These are phyloP conservation scores for Colletotrichum limetticola DNA, from an alignment of 2,329 filamentous ascomycete species.

Conservation along the genomic window DNA sequence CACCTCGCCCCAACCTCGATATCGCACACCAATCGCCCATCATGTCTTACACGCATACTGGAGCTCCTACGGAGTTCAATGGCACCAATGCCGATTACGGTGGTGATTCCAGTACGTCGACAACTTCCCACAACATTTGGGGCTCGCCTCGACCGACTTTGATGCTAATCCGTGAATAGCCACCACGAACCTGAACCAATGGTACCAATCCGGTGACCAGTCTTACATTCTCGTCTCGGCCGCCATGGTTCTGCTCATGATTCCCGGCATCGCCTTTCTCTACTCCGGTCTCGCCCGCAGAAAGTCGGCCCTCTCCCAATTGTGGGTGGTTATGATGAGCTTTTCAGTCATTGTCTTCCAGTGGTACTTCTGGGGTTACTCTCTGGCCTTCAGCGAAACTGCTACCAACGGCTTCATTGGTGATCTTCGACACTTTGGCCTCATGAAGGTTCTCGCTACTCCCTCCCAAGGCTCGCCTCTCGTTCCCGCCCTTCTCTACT, in stretches of 20 bases:
- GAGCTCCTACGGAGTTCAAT: conserved; percentile 70
- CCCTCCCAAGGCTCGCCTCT: conserved; percentile 92
- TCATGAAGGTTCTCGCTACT: conserved; percentile 83
- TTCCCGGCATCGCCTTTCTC: conserved; percentile 95
- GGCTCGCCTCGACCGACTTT: background rate
- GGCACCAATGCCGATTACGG: conserved; percentile 73
- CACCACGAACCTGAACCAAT: conserved; percentile 92
- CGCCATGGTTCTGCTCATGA: conserved; percentile 96
- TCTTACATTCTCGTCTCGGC: conserved; percentile 91
- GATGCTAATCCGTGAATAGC: conserved; percentile 57
- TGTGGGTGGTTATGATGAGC: conserved; percentile 97
- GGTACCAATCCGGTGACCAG: conserved; percentile 91
- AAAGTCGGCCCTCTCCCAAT: conserved; percentile 96
- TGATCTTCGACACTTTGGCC: conserved; percentile 87
- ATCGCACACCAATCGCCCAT: conserved; percentile 35
- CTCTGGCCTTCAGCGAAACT: conserved; percentile 85
- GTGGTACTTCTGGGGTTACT: conserved; percentile 99
- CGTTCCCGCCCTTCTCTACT: conserved; percentile 89
- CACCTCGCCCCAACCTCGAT: conserved; percentile 20
- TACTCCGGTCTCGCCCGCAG: conserved; percentile 97
- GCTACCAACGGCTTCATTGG: conserved; percentile 93
- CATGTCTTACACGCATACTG: conserved; percentile 71
- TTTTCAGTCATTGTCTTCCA: conserved; percentile 93
- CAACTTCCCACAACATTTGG: background rate
- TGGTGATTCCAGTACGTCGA: conserved; percentile 80